Evolutionary conservation across 169 alveolate genomes (phyloP).

Genomic region (Eimeria maxima): DNA sequence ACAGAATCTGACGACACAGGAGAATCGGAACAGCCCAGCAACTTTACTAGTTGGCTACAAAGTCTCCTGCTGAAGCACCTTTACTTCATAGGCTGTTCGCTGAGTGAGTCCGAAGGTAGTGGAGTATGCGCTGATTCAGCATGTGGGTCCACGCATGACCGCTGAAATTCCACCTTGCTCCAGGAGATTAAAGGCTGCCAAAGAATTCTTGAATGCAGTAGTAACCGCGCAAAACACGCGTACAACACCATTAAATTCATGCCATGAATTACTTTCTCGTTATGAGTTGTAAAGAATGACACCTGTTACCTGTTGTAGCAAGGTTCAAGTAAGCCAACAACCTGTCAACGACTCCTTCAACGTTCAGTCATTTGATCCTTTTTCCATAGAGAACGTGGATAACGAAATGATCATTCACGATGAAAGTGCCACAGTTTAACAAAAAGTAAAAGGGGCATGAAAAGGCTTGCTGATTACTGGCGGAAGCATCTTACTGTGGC

Average conservation of each 20-base stretch:
- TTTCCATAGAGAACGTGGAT: neutral
- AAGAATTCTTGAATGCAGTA: neutral
- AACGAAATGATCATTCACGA: neutral
- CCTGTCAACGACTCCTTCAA: neutral
- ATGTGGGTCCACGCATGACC: neutral
- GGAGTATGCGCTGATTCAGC: neutral
- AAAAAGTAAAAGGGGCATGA: conserved; percentile 3
- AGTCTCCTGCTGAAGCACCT: conserved; percentile 12
- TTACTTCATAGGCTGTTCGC: neutral
- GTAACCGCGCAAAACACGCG: neutral
- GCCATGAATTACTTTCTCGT: neutral
- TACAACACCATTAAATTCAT: neutral
- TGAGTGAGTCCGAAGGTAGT: conserved; percentile 7
- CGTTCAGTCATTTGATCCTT: neutral
- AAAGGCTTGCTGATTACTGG: neutral
- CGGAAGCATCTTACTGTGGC: neutral
- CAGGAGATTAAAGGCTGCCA: neutral
- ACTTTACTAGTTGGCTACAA: conserved; percentile 16
- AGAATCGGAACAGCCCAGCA: neutral
- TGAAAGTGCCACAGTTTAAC: neutral
- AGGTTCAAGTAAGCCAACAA: neutral
- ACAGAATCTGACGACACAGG: neutral
- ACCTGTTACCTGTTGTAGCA: neutral
- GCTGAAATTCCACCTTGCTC: neutral
- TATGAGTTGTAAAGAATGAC: neutral